Evolutionary conservation across 257 asterid genomes (phyloP).

Genomic region (Haberlea rhodopensis): DNA sequence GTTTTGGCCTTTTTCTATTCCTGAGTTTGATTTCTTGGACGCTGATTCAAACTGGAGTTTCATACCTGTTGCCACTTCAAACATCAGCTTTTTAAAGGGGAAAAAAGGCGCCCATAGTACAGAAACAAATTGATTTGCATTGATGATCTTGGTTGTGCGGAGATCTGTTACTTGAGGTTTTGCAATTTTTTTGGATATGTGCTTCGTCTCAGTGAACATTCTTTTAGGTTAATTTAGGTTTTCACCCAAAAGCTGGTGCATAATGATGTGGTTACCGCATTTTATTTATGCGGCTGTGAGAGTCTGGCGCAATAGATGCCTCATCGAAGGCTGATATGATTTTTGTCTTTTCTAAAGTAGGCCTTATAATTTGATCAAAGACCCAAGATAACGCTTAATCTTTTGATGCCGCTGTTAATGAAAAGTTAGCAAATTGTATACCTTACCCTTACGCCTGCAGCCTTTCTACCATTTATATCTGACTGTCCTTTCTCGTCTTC

Average conservation of each 20-base stretch:
- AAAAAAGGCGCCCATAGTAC: not conserved
- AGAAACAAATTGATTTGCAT: not conserved
- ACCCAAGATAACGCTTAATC: not conserved
- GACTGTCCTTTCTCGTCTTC: slow-evolving; percentile 29
- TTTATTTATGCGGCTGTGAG: not conserved
- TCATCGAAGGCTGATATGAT: not conserved
- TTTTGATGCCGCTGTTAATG: too few species aligned
- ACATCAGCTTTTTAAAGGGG: not conserved
- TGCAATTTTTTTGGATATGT: not conserved
- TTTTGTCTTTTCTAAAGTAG: not conserved
- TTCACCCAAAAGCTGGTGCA: not conserved
- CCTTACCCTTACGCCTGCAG: not conserved
- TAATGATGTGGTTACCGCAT: not conserved
- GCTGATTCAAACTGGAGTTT: too few species aligned
- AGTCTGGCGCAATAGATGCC: not conserved
- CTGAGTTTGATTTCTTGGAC: too few species aligned
- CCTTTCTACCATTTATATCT: slow-evolving; percentile 17
- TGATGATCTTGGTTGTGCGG: not conserved
- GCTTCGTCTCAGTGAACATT: not conserved
- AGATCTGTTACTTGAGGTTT: not conserved
- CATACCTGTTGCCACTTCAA: not conserved
- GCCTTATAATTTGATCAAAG: not conserved
- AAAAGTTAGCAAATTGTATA: not conserved
- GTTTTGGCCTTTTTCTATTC: too few species aligned
- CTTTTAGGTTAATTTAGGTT: not conserved